Conservation (phyloP, 1,284 basidiomycete species). For the Ustilago hordei region DNA sequence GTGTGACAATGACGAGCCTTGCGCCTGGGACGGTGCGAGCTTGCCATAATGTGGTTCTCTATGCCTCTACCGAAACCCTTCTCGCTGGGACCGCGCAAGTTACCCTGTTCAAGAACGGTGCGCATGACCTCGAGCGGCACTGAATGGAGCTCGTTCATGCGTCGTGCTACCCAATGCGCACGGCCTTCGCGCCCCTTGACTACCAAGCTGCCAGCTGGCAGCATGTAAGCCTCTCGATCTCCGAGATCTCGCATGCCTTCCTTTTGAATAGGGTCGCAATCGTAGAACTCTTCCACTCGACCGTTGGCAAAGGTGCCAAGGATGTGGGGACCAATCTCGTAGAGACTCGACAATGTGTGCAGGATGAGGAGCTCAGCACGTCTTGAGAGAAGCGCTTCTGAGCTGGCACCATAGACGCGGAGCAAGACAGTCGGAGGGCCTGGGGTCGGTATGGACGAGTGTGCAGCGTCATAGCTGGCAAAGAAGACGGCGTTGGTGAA, state of each 20-base stretch:
- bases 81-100: slow-evolving; percentile 54
- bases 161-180: slow-evolving; percentile 66
- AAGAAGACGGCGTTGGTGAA: slow-evolving; percentile 69
- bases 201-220: slow-evolving; percentile 42
- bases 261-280: slow-evolving; percentile 63
- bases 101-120: slow-evolving; percentile 67
- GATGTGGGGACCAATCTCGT: slow-evolving; percentile 69
- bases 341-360: slow-evolving; percentile 66
- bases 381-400: slow-evolving; percentile 63
- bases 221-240: slow-evolving; percentile 48
- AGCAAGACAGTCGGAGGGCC: slow-evolving; percentile 63
- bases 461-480: slow-evolving; percentile 53
- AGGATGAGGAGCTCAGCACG: slow-evolving; percentile 67
- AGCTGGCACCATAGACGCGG: slow-evolving; percentile 65
- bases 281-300: slow-evolving; percentile 67
- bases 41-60: slow-evolving; percentile 67
- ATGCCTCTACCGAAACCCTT: slow-evolving; percentile 67
- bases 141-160: slow-evolving; percentile 68
- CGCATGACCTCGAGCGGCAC: slow-evolving; percentile 67
- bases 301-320: slow-evolving; percentile 69
- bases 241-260: slow-evolving; percentile 65
- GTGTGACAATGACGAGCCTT: slow-evolving; percentile 36
- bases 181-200: slow-evolving; percentile 58
- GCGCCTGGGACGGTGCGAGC: slow-evolving; percentile 60
- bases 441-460: not conserved